Percentiles rank a stretch among this genome's conserved stretches.
Evolutionary conservation across 192 early-diverging fungal genomes (phyloP).

Genomic region (Backusella luteola): DNA sequence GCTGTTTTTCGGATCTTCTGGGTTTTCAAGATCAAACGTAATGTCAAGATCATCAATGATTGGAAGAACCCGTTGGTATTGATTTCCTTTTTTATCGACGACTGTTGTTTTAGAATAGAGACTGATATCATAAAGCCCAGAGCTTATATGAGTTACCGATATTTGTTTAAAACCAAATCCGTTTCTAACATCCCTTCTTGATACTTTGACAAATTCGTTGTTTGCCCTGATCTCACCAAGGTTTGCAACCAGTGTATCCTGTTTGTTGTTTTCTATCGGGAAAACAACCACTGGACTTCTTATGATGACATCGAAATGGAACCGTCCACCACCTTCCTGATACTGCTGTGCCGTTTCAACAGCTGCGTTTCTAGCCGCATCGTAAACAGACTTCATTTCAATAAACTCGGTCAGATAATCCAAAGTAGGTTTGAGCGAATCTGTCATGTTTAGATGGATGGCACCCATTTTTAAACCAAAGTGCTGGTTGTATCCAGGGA

Average conservation of each 20-base stretch:
- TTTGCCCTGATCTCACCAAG: constrained; percentile 71
- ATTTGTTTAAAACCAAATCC: constrained; percentile 26
- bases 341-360: constrained; percentile 62
- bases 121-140: constrained; percentile 55
- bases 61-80: constrained; percentile 28
- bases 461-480: constrained; percentile 63
- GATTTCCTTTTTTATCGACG: not conserved
- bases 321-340: constrained; percentile 60
- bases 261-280: constrained; percentile 48
- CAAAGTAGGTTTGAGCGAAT: constrained; percentile 57
- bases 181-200: constrained; percentile 11
- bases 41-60: constrained; percentile 75
- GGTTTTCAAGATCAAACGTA: constrained; percentile 47
- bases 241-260: constrained; percentile 57
- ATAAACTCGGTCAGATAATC: constrained; percentile 70
- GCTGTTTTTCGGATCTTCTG: constrained; percentile 33
- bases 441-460: constrained; percentile 61
- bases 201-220: constrained; percentile 54
- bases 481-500: constrained; percentile 72
- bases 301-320: constrained; percentile 72
- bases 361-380: constrained; percentile 67
- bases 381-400: constrained; percentile 69
- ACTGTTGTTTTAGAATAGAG: constrained; percentile 40
- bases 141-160: constrained; percentile 54
- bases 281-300: constrained; percentile 76